These are phyloP conservation scores for Chaetomium strumarium DNA, from an alignment of 2,329 filamentous ascomycete species.

Conservation along the genomic window DNA sequence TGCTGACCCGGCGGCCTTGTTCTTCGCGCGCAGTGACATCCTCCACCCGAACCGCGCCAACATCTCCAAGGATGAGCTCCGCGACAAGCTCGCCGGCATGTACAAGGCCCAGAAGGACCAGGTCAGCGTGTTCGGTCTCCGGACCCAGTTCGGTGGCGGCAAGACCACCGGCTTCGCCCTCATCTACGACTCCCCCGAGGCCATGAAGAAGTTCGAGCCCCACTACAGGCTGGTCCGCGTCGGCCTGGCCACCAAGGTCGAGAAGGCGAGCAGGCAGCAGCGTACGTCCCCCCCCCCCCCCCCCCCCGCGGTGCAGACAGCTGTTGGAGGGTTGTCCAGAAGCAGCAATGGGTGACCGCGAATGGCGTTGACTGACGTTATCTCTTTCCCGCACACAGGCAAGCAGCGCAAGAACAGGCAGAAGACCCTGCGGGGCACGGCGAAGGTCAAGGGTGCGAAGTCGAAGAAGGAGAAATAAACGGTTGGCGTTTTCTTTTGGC, in stretches of 20 bases:
- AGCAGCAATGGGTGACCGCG: neutral
- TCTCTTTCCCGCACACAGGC: slow-evolving; percentile 53
- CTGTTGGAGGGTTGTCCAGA: neutral
- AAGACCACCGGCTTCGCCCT: slow-evolving; percentile 99
- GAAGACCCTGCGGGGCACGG: slow-evolving; percentile 97
- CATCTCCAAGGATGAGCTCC: slow-evolving; percentile 98
- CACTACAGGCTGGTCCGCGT: slow-evolving; percentile 94
- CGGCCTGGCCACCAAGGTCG: slow-evolving; percentile 86
- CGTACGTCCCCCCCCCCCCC: slow-evolving; percentile 60
- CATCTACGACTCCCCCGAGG: slow-evolving; percentile 96
- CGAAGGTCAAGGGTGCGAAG: slow-evolving; percentile 94
- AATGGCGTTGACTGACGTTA: slow-evolving; percentile 10
- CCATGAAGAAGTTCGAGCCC: slow-evolving; percentile 99
- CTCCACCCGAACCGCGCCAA: slow-evolving; percentile 98
- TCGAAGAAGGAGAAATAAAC: slow-evolving; percentile 90
- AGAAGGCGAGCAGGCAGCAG: slow-evolving; percentile 98
- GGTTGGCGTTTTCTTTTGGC: slow-evolving; percentile 33
- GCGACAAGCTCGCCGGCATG: slow-evolving; percentile 84
- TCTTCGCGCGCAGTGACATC: slow-evolving; percentile 67
- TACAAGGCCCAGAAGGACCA: slow-evolving; percentile 99
- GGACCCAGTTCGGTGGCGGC: slow-evolving; percentile 98
- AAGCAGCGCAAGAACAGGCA: slow-evolving; percentile 99
- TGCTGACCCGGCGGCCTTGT: slow-evolving; percentile 18
- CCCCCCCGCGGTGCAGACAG: neutral
- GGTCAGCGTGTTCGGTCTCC: slow-evolving; percentile 96